Evolutionary conservation across 257 asterid species (phyloP).

Genomic region (Anisodus acutangulus): DNA sequence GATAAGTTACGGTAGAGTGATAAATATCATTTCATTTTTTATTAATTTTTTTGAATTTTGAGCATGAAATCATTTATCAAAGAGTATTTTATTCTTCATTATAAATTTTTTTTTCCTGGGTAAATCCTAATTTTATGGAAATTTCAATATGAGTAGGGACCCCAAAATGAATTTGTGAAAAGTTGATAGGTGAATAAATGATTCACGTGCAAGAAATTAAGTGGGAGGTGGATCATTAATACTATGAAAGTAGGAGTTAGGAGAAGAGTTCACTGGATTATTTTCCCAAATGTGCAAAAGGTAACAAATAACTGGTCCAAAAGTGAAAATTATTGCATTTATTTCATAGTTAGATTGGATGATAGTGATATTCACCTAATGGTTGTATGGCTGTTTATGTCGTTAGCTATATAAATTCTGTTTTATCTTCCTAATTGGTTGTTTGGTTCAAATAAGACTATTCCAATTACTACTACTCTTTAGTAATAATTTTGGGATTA

Average conservation of each 20-base stretch:
- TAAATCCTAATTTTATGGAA: no score
- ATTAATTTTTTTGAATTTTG: neutral
- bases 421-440: neutral
- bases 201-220: neutral
- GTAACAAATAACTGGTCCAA: neutral
- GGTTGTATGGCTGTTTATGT: neutral
- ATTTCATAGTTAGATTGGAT: neutral
- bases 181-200: neutral
- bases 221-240: neutral
- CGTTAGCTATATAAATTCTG: neutral
- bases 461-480: neutral
- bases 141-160: no score
- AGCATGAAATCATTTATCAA: rapidly evolving
- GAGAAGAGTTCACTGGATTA: neutral
- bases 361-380: neutral
- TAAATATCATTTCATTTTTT: neutral
- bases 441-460: neutral
- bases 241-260: neutral
- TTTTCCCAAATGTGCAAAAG: neutral
- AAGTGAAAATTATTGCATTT: neutral
- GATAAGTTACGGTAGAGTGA: neutral
- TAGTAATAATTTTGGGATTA: neutral
- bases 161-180: neutral
- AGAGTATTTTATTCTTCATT: no score
- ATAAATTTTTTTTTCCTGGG: no score